Base-by-base conservation (phyloP, 805 yeast genomes). In the Candida silvicultrix region DNA sequence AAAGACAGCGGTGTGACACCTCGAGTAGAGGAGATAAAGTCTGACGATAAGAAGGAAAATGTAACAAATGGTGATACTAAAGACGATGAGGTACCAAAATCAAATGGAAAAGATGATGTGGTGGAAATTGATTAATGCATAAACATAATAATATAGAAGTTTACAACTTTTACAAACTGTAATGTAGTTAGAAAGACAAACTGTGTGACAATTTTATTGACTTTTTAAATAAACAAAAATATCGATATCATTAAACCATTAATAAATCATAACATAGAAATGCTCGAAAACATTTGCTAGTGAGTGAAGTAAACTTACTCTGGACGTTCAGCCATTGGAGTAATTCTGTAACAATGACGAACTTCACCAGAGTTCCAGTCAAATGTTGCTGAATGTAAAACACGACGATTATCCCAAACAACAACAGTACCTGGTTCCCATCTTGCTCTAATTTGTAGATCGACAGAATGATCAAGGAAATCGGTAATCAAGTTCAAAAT, bases 391-490 rank as follows among this genome's bases (percentile, higher is more conserved):
- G 85, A 70, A 62, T 85, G 94, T 22, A 76, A 65, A 10, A 80
- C 75, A 58, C 83, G 70, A 61, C 94, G 78, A 70, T 85, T 85
- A 58, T 85, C 94, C 92, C 92, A 85, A 23, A 83, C 64, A 18
- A 81, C 87, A 43, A 85, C 83, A 1, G 89, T 76, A 42, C 76
- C 74, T 44, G 82, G 81, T 58, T 79, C 83, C 85, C 89, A 85
- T 45, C 64, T 72, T 40, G 87, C 86, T 59, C 90, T 75, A 45
- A 83, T 68, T 53, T 83, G 87, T 54, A 83, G 70, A 60, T 83
- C 89, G n/a, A 70, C 74, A 23, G 78, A 62, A 51, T 67, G 66
- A 44, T 75, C 73, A 35, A 81, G 69, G 53, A 79, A 80, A 43
- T 68, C 64, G 55, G 72, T 74, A 54, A 86, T 68, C 56, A 83